A percentile compares a stretch with the other conserved stretches of the same genome.
These are phyloP conservation scores for Daedaleopsis nitida DNA, from an alignment of 768 basidiomycete genomes.

Conservation along the genomic window DNA sequence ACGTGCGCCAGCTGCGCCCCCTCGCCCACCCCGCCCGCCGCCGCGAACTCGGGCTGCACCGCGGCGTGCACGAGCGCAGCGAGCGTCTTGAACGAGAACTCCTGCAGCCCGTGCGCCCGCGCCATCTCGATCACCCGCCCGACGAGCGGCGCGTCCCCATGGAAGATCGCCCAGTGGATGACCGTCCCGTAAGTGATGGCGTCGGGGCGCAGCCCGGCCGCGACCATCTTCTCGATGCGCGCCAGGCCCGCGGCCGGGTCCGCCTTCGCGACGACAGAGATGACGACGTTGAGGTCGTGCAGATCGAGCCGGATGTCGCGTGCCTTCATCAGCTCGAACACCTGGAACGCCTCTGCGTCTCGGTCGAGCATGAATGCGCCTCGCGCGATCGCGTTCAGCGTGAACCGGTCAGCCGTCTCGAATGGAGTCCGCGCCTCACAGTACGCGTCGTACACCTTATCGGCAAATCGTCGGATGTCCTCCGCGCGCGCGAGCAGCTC, in stretches of 20 bases:
- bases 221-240: slow-evolving; percentile 54
- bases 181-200: slow-evolving; percentile 61
- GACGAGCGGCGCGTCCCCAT: slow-evolving; percentile 47
- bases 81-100: slow-evolving; percentile 51
- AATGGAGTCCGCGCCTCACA: slow-evolving; percentile 47
- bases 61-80: slow-evolving; percentile 48
- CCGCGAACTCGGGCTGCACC: slow-evolving; percentile 25
- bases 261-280: slow-evolving; percentile 53
- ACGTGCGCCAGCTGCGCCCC: slow-evolving; percentile 42
- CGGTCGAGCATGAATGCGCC: slow-evolving; percentile 60
- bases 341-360: slow-evolving; percentile 46
- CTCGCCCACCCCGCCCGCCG: slow-evolving; percentile 20
- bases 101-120: slow-evolving; percentile 34
- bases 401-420: slow-evolving; percentile 45
- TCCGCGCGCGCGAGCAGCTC: slow-evolving; percentile 28
- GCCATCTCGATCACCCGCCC: slow-evolving; percentile 43
- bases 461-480: slow-evolving; percentile 39
- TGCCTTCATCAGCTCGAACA: slow-evolving; percentile 47
- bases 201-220: slow-evolving; percentile 51
- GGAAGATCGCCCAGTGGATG: slow-evolving; percentile 55
- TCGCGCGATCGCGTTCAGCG: slow-evolving; percentile 63
- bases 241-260: slow-evolving; percentile 47
- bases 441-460: slow-evolving; percentile 49
- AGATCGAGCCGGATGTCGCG: slow-evolving; percentile 59
- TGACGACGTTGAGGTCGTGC: slow-evolving; percentile 65